These are phyloP conservation scores for Penstemon davidsonii DNA, from an alignment of 257 asterid species.

Conservation along the genomic window DNA sequence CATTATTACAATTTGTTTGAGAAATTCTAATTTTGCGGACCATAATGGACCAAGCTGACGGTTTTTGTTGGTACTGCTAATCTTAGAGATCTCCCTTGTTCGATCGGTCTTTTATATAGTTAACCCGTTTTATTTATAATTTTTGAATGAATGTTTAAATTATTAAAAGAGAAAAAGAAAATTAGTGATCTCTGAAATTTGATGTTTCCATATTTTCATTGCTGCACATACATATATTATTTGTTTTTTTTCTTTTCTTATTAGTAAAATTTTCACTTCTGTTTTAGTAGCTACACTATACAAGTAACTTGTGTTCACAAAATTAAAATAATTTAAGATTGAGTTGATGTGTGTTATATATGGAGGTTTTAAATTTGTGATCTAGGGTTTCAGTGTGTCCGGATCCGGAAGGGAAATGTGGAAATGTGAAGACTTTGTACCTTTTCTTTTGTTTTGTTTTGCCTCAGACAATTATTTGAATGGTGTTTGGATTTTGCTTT, in stretches of 20 bases:
- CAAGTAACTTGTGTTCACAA: neutral
- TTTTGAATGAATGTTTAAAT: too few relatives aligned
- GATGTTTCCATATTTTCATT: neutral
- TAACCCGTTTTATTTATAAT: too few relatives aligned
- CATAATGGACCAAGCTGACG: too few relatives aligned
- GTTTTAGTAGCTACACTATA: too few relatives aligned
- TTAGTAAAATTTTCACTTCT: neutral
- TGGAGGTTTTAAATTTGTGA: neutral
- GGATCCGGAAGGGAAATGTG: neutral
- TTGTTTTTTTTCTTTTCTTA: too few relatives aligned
- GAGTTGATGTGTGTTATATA: neutral
- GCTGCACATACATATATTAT: neutral
- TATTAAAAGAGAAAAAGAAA: too few relatives aligned
- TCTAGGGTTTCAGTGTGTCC: conserved; percentile 33
- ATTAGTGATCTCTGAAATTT: too few relatives aligned
- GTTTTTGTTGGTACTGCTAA: too few relatives aligned
- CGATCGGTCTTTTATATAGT: too few relatives aligned
- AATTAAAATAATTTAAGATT: too few relatives aligned
- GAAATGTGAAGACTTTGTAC: conserved; percentile 21
- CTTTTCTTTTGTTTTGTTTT: conserved; percentile 19
- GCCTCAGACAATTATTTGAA: conserved; percentile 33
- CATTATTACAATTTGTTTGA: conserved; percentile 1
- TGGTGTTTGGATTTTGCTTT: conserved; percentile 46
- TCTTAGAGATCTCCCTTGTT: neutral
- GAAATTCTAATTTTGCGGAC: neutral